These are phyloP conservation scores for Neurospora pannonica DNA, from an alignment of 495 filamentous ascomycete genomes.

Conservation along the genomic window DNA sequence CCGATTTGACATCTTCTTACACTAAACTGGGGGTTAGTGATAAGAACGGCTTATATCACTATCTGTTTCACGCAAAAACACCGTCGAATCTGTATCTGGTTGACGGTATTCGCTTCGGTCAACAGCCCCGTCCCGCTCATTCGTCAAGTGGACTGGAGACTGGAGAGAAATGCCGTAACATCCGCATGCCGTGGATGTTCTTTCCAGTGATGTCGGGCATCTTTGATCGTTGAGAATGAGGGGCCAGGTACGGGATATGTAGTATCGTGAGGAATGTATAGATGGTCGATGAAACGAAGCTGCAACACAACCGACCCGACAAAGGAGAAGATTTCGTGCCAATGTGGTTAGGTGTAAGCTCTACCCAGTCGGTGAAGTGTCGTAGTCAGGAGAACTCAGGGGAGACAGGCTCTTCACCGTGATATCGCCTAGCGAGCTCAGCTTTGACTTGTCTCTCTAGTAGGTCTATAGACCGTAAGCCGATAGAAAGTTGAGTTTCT, in stretches of 20 bases:
- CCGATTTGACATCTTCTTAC: neutral
- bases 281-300: constrained; percentile 22
- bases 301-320: constrained; percentile 11
- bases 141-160: neutral
- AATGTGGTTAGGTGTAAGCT: neutral
- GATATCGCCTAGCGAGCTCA: neutral
- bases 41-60: neutral
- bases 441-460: neutral
- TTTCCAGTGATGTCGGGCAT: neutral
- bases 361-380: neutral
- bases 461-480: neutral
- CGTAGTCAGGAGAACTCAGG: neutral
- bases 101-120: neutral
- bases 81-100: neutral
- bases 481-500: neutral
- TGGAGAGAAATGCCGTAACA: neutral
- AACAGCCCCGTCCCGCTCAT: neutral
- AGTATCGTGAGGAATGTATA: neutral
- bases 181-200: neutral
- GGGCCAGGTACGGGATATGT: neutral
- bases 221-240: neutral
- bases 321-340: neutral
- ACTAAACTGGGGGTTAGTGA: neutral
- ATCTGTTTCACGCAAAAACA: neutral
- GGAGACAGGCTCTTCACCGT: neutral